These are phyloP conservation scores for Talaromyces sp. DNA, from an alignment of 2,329 filamentous ascomycete genomes.

Conservation along the genomic window DNA sequence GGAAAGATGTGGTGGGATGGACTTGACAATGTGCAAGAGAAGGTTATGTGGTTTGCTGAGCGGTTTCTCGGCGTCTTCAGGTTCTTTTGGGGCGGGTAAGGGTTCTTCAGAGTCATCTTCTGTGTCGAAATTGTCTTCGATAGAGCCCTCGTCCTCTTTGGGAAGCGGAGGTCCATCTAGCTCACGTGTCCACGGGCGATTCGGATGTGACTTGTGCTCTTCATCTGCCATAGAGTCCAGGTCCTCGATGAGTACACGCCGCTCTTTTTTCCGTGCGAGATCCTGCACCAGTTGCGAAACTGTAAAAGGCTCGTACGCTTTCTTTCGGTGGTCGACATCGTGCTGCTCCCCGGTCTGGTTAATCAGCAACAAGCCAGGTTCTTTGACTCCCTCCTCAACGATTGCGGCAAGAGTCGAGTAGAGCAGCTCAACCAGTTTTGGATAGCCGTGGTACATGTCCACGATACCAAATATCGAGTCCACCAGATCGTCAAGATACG, in stretches of 20 bases:
- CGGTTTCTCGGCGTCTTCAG: conserved; percentile 55
- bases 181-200: conserved; percentile 27
- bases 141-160: conserved; percentile 22
- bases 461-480: conserved; percentile 86
- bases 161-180: conserved; percentile 21
- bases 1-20: conserved; percentile 87
- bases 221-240: conserved; percentile 21
- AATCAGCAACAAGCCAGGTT: conserved; percentile 45
- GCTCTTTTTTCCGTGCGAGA: conserved; percentile 29
- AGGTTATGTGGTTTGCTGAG: conserved; percentile 73
- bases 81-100: conserved; percentile 40
- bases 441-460: conserved; percentile 94
- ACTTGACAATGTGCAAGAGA: conserved; percentile 71
- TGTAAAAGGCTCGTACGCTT: conserved; percentile 24
- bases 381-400: conserved; percentile 72
- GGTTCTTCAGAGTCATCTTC: conserved; percentile 27
- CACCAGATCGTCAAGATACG: conserved; percentile 87
- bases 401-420: conserved; percentile 80
- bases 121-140: not conserved
- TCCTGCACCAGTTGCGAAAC: conserved; percentile 31
- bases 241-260: conserved; percentile 20
- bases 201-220: conserved; percentile 24
- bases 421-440: conserved; percentile 74
- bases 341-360: conserved; percentile 24
- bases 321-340: conserved; percentile 24